Evolutionary conservation across 2,329 filamentous ascomycete species (phyloP), one percentile per base, ranked within the genome.

Genomic region (Fusarium austroafricanum): DNA sequence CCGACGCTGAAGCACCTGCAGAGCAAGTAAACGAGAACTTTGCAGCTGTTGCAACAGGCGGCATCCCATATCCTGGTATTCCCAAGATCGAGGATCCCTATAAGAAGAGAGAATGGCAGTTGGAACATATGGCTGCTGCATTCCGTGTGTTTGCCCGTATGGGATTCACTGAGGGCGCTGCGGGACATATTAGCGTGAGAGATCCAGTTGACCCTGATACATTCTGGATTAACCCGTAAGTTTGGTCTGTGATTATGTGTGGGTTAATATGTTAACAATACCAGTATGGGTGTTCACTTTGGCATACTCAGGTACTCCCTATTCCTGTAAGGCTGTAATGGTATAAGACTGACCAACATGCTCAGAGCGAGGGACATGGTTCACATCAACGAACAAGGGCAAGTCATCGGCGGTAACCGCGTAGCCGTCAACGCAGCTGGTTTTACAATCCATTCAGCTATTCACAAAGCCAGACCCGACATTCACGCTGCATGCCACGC

Each of bases 221-320:
- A 0, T 90, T 91, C 75, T 91, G 89, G 89, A 90, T 88, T 49
- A 90, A 91, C 71, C 87, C 88, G 8, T 77, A 17, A 65, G 75
- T 61, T 3, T 10, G 6, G 2, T 6, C 11, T 12, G 7, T 47
- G 15, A 6, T 9, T 10, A 28, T 28, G 7, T 3, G 1, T 10
- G 7, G n/a, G 5, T 21, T 7, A 2, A 2, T 5, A 14, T 15
- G 2, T 31, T 73, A 8, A 68, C 45, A 10, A 1, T 3, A 10
- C 8, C 18, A 73, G 71, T 4, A 62, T 90, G 2, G 87, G 86
- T 5, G 80, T 81, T 33, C 88, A 90, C 73, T 91, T 90, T 67
- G 88, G 83, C 6, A 77, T 88, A 69, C 81, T 90, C 43, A 88
- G 85, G 21, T 23, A 23, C 21, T 6, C 21, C 6, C 21, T 23